A percentile compares a stretch with the other conserved stretches of the same genome.
phyloP scores from a whole-genome alignment of 148 eudicot genomes.

The Nyssa sinensis region DNA sequence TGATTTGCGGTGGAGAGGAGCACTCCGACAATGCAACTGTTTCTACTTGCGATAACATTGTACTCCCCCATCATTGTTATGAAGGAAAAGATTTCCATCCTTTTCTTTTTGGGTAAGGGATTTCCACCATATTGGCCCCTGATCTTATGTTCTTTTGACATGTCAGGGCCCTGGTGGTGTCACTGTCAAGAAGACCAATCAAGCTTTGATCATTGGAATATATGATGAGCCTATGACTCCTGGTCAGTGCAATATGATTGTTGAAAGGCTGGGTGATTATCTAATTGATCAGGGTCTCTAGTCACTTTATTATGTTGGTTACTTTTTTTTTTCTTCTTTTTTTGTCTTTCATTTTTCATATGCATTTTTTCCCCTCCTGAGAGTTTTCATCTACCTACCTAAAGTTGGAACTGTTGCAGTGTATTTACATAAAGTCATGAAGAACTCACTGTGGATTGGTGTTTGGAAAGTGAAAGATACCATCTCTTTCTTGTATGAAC shows the following conservation, averaged over 20 bases:
- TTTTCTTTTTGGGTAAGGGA: too few relatives aligned
- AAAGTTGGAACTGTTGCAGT: slow-evolving; percentile 1
- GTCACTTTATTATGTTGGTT: neutral
- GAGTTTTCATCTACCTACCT: neutral
- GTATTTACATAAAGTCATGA: neutral
- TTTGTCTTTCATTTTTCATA: neutral
- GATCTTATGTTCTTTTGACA: too few relatives aligned
- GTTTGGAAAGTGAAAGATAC: neutral
- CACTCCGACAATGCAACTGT: too few relatives aligned
- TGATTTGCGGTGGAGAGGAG: too few relatives aligned
- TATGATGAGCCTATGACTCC: slow-evolving; percentile 41
- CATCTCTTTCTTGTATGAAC: neutral
- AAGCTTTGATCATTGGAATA: slow-evolving; percentile 36
- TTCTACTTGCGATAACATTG: too few relatives aligned
- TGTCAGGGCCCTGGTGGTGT: slow-evolving; percentile 44
- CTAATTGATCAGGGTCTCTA: slow-evolving; percentile 24
- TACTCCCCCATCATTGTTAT: too few relatives aligned
- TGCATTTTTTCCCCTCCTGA: neutral
- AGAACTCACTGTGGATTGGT: neutral
- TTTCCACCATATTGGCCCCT: too few relatives aligned
- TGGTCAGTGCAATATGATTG: slow-evolving; percentile 23
- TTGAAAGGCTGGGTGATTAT: slow-evolving; percentile 25
- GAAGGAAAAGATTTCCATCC: too few relatives aligned
- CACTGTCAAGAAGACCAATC: slow-evolving; percentile 39
- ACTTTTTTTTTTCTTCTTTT: neutral